Percentiles rank a stretch among this genome's conserved stretches.
Evolutionary conservation across 1,139 yeast species (phyloP).

Genomic region (Geotrichum fermentans): DNA sequence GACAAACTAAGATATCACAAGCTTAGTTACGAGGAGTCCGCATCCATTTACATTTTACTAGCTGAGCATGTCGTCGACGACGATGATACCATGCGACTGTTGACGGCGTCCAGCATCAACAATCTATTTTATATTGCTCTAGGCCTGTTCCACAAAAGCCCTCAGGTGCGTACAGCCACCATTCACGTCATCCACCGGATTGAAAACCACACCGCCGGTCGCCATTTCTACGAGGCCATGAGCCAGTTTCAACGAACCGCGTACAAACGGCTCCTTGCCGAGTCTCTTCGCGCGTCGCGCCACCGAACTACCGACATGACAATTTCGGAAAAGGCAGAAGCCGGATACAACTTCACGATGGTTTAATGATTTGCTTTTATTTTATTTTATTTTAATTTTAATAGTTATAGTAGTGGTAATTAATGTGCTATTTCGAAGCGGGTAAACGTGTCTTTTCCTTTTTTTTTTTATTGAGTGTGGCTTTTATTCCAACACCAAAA

Average conservation of each 20-base stretch:
- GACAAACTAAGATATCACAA: slow-evolving; percentile 32
- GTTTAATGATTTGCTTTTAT: neutral
- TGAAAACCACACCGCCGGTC: slow-evolving; percentile 35
- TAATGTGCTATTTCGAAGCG: neutral
- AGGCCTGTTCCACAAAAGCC: slow-evolving; percentile 37
- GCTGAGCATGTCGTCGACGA: slow-evolving; percentile 31
- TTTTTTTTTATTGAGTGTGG: no score
- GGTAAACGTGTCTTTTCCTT: neutral
- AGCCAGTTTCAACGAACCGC: slow-evolving; percentile 34
- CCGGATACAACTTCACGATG: neutral
- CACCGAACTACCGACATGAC: neutral
- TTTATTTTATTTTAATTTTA: no score
- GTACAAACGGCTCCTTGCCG: slow-evolving; percentile 26
- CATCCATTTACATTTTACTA: slow-evolving; percentile 28
- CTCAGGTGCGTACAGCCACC: slow-evolving; percentile 31
- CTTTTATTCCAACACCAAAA: no score
- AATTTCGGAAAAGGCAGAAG: neutral
- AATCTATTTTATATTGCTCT: slow-evolving; percentile 34
- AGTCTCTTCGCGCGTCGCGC: slow-evolving; percentile 7
- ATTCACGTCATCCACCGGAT: slow-evolving; percentile 33
- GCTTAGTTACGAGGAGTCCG: slow-evolving; percentile 34
- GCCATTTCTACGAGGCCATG: slow-evolving; percentile 29
- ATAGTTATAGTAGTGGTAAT: neutral
- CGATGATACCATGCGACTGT: slow-evolving; percentile 34
- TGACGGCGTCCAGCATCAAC: slow-evolving; percentile 29